Evolutionary conservation across 495 filamentous ascomycete species (phyloP).

Genomic region (Penicillium lagena): DNA sequence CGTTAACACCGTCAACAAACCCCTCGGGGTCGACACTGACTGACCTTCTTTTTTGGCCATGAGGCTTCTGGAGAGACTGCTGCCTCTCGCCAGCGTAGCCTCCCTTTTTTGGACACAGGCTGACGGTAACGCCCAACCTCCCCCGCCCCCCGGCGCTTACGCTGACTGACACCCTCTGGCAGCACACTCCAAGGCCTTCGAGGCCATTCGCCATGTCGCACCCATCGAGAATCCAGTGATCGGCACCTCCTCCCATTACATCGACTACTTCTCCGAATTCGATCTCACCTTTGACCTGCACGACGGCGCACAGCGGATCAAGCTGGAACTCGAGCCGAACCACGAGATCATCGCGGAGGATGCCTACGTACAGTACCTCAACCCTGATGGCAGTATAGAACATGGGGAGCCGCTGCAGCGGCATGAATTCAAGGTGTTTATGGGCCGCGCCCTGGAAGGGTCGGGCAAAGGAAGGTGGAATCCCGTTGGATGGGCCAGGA

Average conservation of each 20-base stretch:
- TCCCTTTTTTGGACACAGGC: constrained; percentile 11
- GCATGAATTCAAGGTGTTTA: constrained; percentile 73
- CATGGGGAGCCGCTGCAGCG: constrained; percentile 60
- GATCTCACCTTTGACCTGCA: constrained; percentile 75
- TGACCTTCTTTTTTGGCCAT: constrained; percentile 5
- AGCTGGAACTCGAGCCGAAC: constrained; percentile 82
- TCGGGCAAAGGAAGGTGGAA: constrained; percentile 62
- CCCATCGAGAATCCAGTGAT: constrained; percentile 70
- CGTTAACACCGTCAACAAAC: too few relatives aligned
- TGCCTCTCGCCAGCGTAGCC: constrained; percentile 11
- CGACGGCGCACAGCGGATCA: constrained; percentile 59
- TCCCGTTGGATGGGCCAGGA: constrained; percentile 78
- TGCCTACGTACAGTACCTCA: constrained; percentile 66
- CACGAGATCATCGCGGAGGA: constrained; percentile 79
- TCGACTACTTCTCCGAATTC: constrained; percentile 74
- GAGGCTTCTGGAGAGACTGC: constrained; percentile 13
- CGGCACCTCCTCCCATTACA: constrained; percentile 68
- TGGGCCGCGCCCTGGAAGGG: constrained; percentile 68
- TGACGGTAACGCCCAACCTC: too few relatives aligned
- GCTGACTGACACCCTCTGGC: background rate
- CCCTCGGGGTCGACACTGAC: too few relatives aligned
- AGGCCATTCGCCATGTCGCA: constrained; percentile 68
- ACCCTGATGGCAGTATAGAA: constrained; percentile 56
- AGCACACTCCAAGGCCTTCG: constrained; percentile 70
- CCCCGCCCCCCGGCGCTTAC: too few relatives aligned